phyloP scores from a whole-genome alignment of 2,329 filamentous ascomycete genomes.

The Fulvia fulva region DNA sequence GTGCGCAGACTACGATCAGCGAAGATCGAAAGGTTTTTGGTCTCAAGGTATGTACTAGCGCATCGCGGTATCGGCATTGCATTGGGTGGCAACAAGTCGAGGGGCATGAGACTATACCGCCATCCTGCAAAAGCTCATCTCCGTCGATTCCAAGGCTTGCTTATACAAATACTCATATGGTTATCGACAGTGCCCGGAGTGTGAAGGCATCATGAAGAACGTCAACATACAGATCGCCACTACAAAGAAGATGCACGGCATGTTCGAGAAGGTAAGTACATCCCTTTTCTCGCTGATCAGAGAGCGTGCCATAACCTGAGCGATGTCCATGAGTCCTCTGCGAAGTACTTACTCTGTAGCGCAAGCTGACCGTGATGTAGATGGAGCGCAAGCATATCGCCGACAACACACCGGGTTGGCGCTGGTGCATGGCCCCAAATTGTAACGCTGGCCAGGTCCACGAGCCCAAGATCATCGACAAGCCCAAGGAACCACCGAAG shows the following conservation, averaged over 20 bases:
- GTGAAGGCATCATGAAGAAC: constrained; percentile 41
- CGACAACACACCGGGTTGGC: constrained; percentile 39
- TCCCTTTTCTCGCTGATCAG: too few species aligned
- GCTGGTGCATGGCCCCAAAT: constrained; percentile 49
- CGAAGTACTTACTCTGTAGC: too few species aligned
- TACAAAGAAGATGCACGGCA: constrained; percentile 37
- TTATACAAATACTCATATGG: too few species aligned
- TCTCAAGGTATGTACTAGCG: constrained; percentile 30
- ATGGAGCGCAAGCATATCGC: constrained; percentile 24
- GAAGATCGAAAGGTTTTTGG: constrained; percentile 38
- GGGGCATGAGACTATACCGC: too few species aligned
- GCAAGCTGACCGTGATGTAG: too few species aligned
- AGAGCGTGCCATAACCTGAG: too few species aligned
- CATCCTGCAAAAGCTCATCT: too few species aligned
- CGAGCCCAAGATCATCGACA: constrained; percentile 2
- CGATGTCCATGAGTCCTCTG: too few species aligned
- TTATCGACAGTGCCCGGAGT: constrained; percentile 51
- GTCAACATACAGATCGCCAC: constrained; percentile 46
- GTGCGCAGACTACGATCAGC: constrained; percentile 5
- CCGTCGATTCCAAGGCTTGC: too few species aligned
- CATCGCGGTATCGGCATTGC: too few species aligned
- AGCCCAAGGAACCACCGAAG: not conserved
- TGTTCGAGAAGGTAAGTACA: constrained; percentile 36
- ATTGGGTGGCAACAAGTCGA: too few species aligned
- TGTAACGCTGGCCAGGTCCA: constrained; percentile 52